Evolutionary conservation across 2,329 filamentous ascomycete genomes (phyloP), one percentile per base, ranked within the genome.

Genomic region (Neopestalotiopsis clavispora): DNA sequence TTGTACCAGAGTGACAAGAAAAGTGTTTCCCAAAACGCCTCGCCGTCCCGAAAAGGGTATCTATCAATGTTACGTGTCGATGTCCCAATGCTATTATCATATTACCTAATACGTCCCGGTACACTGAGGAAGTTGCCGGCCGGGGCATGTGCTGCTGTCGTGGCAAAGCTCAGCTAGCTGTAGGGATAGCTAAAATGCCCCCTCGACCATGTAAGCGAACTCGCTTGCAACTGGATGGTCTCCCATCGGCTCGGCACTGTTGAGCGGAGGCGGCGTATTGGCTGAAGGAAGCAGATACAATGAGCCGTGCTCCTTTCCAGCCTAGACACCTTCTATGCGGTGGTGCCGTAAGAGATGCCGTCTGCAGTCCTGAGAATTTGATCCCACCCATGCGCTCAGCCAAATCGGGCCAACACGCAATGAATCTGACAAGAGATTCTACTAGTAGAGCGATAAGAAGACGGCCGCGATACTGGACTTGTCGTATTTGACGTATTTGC

Each of bases 401-500:
- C 10, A 38, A 10, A 38, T 38, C 34, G 6, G 34, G 34, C 34
- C 23, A 7, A 57, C 14, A 7, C 52, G 17, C 52, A 57, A 57
- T 10, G 34, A 10, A 38, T 38, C 34, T 38, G 34, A 38, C 34
- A 10, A 38, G 34, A 6, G 10, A 38, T 7, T 38, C 34, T 38
- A 38, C n/a, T 67, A 85, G 71, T 84, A 85, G 34, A 90, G 79
- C 66, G 84, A 87, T 66, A 84, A 75, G 75, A 91, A 91, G 10
- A 91, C 85, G 28, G 89, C 88, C 61, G 92, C 89, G 75, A 99
- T 91, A 62, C 90, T 89, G 56, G 86, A 86, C 84, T 98, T 98
- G 83, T 98, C 95, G 79, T 97, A 98, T 84, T 97, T 98, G 79
- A 97, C 94, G 81, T 98, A 97, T 81, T 99, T 99, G 74, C 95